A percentile compares a stretch with the other conserved stretches of the same genome.
Evolutionary conservation across 768 basidiomycete genomes (phyloP).

Genomic region (Coprinopsis marcescibilis): DNA sequence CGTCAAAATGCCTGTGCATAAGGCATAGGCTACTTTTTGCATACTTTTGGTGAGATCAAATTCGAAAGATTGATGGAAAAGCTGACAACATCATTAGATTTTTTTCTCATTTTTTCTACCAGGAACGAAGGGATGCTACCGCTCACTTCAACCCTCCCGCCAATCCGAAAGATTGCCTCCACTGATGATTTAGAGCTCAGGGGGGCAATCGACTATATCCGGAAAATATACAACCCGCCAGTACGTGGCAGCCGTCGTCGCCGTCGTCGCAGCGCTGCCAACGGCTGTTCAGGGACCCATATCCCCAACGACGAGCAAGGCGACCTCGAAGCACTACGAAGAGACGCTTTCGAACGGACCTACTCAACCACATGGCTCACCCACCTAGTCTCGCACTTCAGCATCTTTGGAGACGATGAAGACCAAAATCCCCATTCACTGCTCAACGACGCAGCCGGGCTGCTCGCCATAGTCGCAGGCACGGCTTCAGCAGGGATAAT

Average conservation of each 20-base stretch:
- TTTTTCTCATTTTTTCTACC: neutral
- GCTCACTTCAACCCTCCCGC: conserved; percentile 52
- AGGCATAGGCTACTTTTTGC: too few species aligned
- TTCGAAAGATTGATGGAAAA: too few species aligned
- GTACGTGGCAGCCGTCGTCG: conserved; percentile 54
- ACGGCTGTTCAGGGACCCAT: neutral
- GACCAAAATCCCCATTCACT: conserved; percentile 27
- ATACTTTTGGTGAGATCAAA: too few species aligned
- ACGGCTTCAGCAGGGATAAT: conserved; percentile 56
- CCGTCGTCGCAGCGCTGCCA: neutral
- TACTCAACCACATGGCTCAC: conserved; percentile 74
- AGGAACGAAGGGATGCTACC: conserved; percentile 19
- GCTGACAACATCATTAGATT: too few species aligned
- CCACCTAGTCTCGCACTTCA: conserved; percentile 44
- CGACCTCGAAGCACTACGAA: conserved; percentile 31
- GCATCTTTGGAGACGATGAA: conserved; percentile 16
- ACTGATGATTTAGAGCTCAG: conserved; percentile 31
- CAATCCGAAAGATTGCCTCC: conserved; percentile 38
- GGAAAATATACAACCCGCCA: conserved; percentile 51
- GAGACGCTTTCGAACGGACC: conserved; percentile 64
- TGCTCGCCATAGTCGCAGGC: conserved; percentile 62
- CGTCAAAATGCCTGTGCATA: too few species aligned
- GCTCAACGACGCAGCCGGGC: conserved; percentile 49
- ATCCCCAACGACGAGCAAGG: conserved; percentile 2
- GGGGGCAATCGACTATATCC: conserved; percentile 45